These are phyloP conservation scores for Artemisia annua DNA, from an alignment of 129 eudicot genomes.

Conservation along the genomic window DNA sequence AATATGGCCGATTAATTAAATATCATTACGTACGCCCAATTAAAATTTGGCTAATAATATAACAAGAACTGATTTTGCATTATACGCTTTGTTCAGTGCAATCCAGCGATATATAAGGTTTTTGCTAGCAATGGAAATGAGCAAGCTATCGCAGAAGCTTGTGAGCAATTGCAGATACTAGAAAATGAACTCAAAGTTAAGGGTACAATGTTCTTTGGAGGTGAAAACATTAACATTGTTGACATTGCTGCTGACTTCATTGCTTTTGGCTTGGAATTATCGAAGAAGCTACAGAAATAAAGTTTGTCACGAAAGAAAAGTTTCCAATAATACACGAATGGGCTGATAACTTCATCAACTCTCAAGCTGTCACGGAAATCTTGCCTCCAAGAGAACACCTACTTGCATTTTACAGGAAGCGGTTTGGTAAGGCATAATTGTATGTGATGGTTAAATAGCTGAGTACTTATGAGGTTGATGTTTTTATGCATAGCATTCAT, in stretches of 20 bases:
- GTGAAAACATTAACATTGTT: conserved; percentile 28
- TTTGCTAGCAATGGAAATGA: conserved; percentile 8
- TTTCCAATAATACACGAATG: conserved; percentile 26
- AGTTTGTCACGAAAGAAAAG: conserved; percentile 25
- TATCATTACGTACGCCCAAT: too few species aligned
- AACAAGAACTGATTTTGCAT: neutral
- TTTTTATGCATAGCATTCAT: neutral
- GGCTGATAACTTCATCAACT: conserved; percentile 22
- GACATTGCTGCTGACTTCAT: conserved; percentile 31
- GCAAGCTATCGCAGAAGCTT: conserved; percentile 20
- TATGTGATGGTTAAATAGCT: neutral
- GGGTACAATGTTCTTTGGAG: conserved; percentile 37
- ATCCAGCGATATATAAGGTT: conserved; percentile 1
- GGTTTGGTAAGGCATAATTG: conserved; percentile 11
- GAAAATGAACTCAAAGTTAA: conserved; percentile 32
- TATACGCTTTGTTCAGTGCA: conserved; percentile 13
- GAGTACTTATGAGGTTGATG: conserved; percentile 7
- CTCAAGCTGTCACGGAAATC: conserved; percentile 17
- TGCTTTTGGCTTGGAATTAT: conserved; percentile 34
- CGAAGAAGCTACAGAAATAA: conserved; percentile 17
- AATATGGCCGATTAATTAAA: neutral
- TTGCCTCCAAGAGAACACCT: conserved; percentile 32
- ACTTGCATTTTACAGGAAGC: neutral
- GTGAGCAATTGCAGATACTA: conserved; percentile 24
- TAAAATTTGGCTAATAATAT: neutral